Evolutionary conservation across 352 stramenopile species (phyloP).

Genomic region (Poterioochromonas sp.): DNA sequence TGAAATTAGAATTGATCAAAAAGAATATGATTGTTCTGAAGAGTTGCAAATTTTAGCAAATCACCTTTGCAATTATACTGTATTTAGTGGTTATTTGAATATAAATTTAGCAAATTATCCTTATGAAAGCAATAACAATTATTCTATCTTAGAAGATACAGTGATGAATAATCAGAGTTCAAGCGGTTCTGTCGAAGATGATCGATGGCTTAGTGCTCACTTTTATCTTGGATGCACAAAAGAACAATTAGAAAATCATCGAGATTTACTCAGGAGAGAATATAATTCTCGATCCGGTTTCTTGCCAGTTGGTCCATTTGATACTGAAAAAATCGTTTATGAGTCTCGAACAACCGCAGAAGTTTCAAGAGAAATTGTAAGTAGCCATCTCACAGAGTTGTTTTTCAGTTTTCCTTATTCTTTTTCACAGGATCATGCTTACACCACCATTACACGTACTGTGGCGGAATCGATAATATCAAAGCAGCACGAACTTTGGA

Average conservation of each 20-base stretch:
- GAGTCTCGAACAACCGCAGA: too few relatives aligned
- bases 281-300: too few relatives aligned
- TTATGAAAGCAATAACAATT: not conserved
- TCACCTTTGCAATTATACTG: constrained; percentile 12
- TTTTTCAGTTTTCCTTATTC: too few relatives aligned
- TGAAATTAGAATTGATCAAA: not conserved
- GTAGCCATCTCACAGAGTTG: too few relatives aligned
- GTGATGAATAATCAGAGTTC: too few relatives aligned
- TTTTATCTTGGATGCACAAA: constrained; percentile 22
- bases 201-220: constrained; percentile 1
- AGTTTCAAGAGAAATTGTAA: too few relatives aligned
- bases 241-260: not conserved
- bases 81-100: constrained; percentile 29
- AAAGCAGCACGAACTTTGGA: constrained; percentile 18
- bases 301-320: too few relatives aligned
- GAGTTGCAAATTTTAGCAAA: too few relatives aligned
- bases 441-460: not conserved
- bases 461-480: not conserved
- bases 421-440: not conserved
- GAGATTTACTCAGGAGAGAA: too few relatives aligned
- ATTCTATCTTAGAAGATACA: not conserved
- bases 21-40: too few relatives aligned
- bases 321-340: too few relatives aligned
- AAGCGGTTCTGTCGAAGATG: not conserved
- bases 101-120: not conserved